Conservation (phyloP, 2,329 filamentous ascomycete species). For the Ramichloridium luteum region DNA sequence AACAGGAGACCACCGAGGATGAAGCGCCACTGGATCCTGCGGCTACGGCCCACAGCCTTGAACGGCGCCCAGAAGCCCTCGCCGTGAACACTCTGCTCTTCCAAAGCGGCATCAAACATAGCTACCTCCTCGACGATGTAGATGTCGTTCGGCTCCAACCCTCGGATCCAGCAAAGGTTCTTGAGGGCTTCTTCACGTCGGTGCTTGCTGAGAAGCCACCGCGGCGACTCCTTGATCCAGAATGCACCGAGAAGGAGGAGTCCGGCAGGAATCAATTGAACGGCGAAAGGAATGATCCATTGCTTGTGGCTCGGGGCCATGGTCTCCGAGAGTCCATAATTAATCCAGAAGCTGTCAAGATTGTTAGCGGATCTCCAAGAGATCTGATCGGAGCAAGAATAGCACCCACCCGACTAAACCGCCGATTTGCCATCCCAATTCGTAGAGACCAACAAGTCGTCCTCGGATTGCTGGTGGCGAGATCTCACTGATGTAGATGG, state of each 20-base stretch:
- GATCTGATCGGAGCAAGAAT: constrained; percentile 3
- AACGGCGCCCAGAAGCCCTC: constrained; percentile 67
- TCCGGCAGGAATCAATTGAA: constrained; percentile 56
- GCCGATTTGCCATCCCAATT: constrained; percentile 43
- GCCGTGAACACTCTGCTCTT: constrained; percentile 50
- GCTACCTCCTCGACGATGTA: constrained; percentile 65
- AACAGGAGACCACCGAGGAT: constrained; percentile 63
- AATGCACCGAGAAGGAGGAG: constrained; percentile 38
- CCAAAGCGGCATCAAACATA: constrained; percentile 57
- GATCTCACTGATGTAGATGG: constrained; percentile 49
- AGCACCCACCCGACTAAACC: constrained; percentile 42
- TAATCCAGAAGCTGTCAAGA: constrained; percentile 12
- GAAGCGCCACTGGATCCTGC: constrained; percentile 56
- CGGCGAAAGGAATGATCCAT: constrained; percentile 42
- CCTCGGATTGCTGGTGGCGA: constrained; percentile 47
- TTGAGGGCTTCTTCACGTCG: constrained; percentile 29
- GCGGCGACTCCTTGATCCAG: constrained; percentile 34
- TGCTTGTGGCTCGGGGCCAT: constrained; percentile 32
- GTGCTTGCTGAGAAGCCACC: constrained; percentile 34
- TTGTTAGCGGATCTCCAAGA: not conserved
- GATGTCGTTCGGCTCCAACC: constrained; percentile 42
- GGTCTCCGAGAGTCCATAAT: constrained; percentile 33
- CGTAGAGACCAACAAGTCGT: constrained; percentile 46
- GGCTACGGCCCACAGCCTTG: constrained; percentile 40
- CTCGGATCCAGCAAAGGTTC: constrained; percentile 50